These are phyloP conservation scores for Sclerospora graminicola DNA, from an alignment of 352 stramenopile genomes.

Conservation along the genomic window DNA sequence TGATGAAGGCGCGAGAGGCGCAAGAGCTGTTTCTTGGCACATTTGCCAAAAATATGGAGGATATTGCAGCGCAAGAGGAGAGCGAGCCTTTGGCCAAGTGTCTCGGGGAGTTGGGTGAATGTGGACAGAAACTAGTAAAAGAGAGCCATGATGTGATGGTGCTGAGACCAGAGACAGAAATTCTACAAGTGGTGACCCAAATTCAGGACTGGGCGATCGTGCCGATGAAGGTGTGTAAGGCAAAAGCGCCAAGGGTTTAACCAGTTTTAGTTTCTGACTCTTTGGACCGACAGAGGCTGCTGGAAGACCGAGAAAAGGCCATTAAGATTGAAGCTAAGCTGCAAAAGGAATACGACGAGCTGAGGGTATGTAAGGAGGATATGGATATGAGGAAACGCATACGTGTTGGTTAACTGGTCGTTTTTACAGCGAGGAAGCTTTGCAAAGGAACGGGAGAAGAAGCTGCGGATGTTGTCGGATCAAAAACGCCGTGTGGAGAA, in stretches of 20 bases:
- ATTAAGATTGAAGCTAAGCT: slow-evolving; percentile 70
- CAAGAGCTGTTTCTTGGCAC: slow-evolving; percentile 45
- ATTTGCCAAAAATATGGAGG: slow-evolving; percentile 49
- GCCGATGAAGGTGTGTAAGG: slow-evolving; percentile 51
- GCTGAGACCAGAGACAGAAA: slow-evolving; percentile 49
- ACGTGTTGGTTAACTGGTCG: neutral
- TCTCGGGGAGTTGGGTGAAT: slow-evolving; percentile 35
- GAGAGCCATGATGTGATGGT: slow-evolving; percentile 77
- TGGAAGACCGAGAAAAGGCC: slow-evolving; percentile 75
- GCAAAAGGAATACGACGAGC: slow-evolving; percentile 68
- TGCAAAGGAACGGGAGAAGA: slow-evolving; percentile 68
- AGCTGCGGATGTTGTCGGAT: slow-evolving; percentile 70
- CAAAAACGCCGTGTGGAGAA: slow-evolving; percentile 80
- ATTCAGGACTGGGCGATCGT: slow-evolving; percentile 79
- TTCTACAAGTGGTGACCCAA: slow-evolving; percentile 56
- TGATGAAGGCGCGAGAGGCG: slow-evolving; percentile 53
- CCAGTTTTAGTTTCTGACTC: neutral
- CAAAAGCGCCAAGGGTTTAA: neutral
- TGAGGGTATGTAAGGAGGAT: slow-evolving; percentile 20
- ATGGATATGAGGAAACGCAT: neutral
- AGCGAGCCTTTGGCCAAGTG: slow-evolving; percentile 32
- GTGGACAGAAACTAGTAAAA: slow-evolving; percentile 35
- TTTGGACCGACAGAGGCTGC: slow-evolving; percentile 30
- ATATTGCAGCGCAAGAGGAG: slow-evolving; percentile 57
- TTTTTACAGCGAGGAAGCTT: slow-evolving; percentile 30